phyloP scores from a whole-genome alignment of 768 basidiomycete genomes.

The Antrodiella citrinella region DNA sequence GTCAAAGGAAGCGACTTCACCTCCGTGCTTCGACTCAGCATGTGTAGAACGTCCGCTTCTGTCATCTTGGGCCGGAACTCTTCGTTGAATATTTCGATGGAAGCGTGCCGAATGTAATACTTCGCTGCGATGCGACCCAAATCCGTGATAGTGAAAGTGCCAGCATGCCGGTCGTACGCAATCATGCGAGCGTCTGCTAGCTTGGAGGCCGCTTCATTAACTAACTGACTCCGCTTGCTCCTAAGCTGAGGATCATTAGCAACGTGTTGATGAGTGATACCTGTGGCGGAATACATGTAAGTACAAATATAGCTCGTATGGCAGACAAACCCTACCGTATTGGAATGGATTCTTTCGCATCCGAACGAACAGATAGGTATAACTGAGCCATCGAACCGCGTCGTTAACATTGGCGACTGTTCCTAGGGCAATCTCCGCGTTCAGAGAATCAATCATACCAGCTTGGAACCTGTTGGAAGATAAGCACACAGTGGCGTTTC shows the following conservation, averaged over 20 bases:
- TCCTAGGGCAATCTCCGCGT: slow-evolving; percentile 91
- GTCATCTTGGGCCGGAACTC: slow-evolving; percentile 77
- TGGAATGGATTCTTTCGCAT: slow-evolving; percentile 87
- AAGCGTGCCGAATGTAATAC: slow-evolving; percentile 85
- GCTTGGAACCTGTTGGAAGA: slow-evolving; percentile 47
- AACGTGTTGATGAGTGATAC: slow-evolving; percentile 62
- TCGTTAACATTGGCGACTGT: slow-evolving; percentile 85
- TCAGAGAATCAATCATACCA: slow-evolving; percentile 86
- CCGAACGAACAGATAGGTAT: slow-evolving; percentile 92
- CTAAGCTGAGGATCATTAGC: slow-evolving; percentile 68
- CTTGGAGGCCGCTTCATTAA: slow-evolving; percentile 53
- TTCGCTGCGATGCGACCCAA: slow-evolving; percentile 94
- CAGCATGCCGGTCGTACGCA: slow-evolving; percentile 50
- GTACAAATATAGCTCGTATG: background rate
- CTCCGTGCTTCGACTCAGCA: slow-evolving; percentile 90
- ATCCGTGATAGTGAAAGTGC: slow-evolving; percentile 70
- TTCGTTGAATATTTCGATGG: slow-evolving; percentile 81
- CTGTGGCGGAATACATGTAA: slow-evolving; percentile 33
- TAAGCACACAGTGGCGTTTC: too few relatives aligned
- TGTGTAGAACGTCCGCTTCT: slow-evolving; percentile 82
- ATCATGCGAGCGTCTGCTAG: slow-evolving; percentile 79
- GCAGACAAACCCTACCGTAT: slow-evolving; percentile 47
- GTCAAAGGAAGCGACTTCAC: slow-evolving; percentile 30
- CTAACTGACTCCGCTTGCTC: slow-evolving; percentile 59
- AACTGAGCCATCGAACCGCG: slow-evolving; percentile 91